Evolutionary conservation across 1,284 basidiomycete species (phyloP).

Genomic region (Pascua guehoae): DNA sequence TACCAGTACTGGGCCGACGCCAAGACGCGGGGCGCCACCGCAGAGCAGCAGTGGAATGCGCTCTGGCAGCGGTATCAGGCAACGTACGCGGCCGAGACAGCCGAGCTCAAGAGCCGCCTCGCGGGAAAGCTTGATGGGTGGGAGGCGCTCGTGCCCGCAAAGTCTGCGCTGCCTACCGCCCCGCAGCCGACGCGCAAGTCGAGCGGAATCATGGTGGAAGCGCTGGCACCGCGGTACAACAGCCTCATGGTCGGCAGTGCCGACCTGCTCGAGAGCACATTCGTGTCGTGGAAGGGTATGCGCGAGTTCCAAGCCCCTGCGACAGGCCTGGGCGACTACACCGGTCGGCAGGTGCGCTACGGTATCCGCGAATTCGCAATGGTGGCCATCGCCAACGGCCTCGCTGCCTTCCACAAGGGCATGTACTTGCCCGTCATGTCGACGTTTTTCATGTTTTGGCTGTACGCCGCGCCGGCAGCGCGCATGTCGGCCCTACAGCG

Average conservation of each 20-base stretch:
- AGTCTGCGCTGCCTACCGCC: conserved; percentile 15
- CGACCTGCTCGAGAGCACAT: conserved; percentile 26
- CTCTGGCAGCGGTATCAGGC: conserved; percentile 16
- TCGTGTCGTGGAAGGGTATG: conserved; percentile 23
- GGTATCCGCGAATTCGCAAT: conserved; percentile 30
- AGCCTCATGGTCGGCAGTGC: conserved; percentile 24
- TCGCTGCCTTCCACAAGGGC: conserved; percentile 24
- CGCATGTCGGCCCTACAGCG: conserved; percentile 29
- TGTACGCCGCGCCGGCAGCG: conserved; percentile 29
- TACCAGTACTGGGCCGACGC: conserved; percentile 22
- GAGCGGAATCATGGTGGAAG: conserved; percentile 23
- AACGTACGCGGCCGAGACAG: conserved; percentile 14
- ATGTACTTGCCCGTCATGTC: conserved; percentile 59
- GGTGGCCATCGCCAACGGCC: conserved; percentile 20
- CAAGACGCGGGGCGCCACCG: conserved; percentile 11
- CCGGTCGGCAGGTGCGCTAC: conserved; percentile 27
- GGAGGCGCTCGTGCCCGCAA: conserved; percentile 16
- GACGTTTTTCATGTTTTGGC: conserved; percentile 36
- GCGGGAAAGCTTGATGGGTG: conserved; percentile 17
- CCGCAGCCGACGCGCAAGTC: conserved; percentile 26
- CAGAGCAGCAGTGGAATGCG: conserved; percentile 21
- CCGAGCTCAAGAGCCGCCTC: conserved; percentile 16
- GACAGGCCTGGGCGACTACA: conserved; percentile 24
- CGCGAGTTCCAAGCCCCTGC: conserved; percentile 26
- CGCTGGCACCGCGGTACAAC: conserved; percentile 19